Evolutionary conservation across 768 basidiomycete genomes (phyloP).

Genomic region (Leccinum arenicola): DNA sequence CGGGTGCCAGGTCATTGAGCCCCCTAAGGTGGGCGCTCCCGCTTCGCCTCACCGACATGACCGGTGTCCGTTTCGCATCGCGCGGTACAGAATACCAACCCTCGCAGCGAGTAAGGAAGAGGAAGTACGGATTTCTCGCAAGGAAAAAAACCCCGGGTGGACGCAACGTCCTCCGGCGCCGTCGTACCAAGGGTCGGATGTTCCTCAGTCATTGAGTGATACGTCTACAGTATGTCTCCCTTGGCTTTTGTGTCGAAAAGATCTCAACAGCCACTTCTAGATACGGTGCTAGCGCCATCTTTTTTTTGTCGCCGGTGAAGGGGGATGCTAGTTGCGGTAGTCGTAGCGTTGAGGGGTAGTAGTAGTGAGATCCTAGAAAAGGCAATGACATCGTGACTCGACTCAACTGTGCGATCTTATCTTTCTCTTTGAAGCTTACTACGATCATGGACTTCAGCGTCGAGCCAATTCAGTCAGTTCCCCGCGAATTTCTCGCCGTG

Average conservation of each 20-base stretch:
- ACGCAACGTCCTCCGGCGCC: constrained; percentile 65
- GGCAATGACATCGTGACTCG: constrained; percentile 11
- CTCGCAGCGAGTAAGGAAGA: constrained; percentile 90
- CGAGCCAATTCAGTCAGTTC: constrained; percentile 48
- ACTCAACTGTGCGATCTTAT: not conserved
- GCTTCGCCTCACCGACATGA: constrained; percentile 16
- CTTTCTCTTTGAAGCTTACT: not conserved
- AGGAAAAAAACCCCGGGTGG: constrained; percentile 68
- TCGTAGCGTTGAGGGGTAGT: not conserved
- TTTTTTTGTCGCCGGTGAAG: not conserved
- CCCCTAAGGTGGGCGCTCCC: constrained; percentile 24
- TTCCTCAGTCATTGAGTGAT: constrained; percentile 71
- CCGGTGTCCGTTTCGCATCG: constrained; percentile 50
- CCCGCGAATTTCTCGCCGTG: constrained; percentile 83
- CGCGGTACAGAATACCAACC: constrained; percentile 94
- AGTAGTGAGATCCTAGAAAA: constrained; percentile 17
- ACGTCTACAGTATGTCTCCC: constrained; percentile 10
- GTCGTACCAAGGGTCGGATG: constrained; percentile 73
- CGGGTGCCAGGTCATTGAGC: constrained; percentile 12
- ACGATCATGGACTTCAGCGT: constrained; percentile 60
- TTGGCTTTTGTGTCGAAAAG: not conserved
- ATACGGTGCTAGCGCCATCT: not conserved
- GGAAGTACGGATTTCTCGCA: constrained; percentile 88
- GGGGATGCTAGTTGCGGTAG: not conserved
- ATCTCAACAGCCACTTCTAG: not conserved